Evolutionary conservation across 768 basidiomycete species (phyloP).

Genomic region (Phlebiopsis gigantea): DNA sequence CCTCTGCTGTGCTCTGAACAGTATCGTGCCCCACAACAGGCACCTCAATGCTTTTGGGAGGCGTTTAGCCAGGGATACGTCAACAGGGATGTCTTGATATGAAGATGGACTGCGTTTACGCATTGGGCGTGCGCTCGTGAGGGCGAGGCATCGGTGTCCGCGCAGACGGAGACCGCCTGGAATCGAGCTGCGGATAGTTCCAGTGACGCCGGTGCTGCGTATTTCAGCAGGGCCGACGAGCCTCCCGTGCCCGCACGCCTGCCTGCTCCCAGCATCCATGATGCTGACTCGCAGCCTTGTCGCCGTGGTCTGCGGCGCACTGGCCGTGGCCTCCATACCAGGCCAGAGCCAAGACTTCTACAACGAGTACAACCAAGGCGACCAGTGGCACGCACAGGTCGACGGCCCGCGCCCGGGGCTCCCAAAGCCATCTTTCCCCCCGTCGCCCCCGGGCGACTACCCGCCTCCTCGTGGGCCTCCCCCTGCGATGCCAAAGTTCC

Average conservation of each 20-base stretch:
- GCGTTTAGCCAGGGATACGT: too few relatives aligned
- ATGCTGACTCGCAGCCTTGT: constrained; percentile 19
- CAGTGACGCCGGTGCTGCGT: constrained; percentile 1
- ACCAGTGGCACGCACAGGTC: background rate
- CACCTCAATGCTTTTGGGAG: too few relatives aligned
- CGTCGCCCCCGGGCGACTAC: background rate
- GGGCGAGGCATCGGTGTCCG: constrained; percentile 3
- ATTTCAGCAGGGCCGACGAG: background rate
- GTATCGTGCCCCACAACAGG: too few relatives aligned
- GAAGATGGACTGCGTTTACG: too few relatives aligned
- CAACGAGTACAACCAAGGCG: background rate
- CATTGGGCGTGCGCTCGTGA: background rate
- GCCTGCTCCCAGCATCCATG: constrained; percentile 6
- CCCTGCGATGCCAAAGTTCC: background rate
- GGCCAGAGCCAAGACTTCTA: constrained; percentile 1
- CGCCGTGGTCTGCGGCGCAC: constrained; percentile 16
- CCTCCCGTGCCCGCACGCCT: background rate
- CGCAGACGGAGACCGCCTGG: background rate
- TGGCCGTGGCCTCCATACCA: constrained; percentile 15
- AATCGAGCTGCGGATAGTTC: constrained; percentile 3
- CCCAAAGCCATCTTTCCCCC: background rate
- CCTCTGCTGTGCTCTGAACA: too few relatives aligned
- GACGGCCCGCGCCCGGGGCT: background rate
- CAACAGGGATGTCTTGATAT: too few relatives aligned
- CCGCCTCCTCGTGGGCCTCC: background rate